Evolutionary conservation across 2,329 filamentous ascomycete species (phyloP).

Genomic region (Cladosporium colombiae): DNA sequence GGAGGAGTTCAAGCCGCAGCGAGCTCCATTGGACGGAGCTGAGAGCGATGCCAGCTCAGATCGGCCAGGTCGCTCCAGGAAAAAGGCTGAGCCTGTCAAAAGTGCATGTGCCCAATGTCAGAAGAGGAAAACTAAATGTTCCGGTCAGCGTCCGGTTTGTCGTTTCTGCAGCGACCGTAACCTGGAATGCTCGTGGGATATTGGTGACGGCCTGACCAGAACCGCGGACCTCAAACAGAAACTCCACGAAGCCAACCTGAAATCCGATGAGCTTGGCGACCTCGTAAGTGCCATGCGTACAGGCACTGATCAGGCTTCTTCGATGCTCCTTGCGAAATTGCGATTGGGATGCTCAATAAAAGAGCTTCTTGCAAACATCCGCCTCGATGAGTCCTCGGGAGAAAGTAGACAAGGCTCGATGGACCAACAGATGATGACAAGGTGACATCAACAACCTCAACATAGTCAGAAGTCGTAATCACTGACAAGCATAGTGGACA

Average conservation of each 20-base stretch:
- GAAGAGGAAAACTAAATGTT: slow-evolving; percentile 20
- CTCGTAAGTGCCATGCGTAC: slow-evolving; percentile 15
- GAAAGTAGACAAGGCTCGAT: background rate
- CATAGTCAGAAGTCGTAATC: background rate
- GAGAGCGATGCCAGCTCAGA: slow-evolving; percentile 18
- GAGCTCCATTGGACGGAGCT: background rate
- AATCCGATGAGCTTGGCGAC: slow-evolving; percentile 8
- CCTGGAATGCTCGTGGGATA: slow-evolving; percentile 19
- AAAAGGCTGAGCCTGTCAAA: slow-evolving; percentile 20
- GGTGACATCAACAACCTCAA: background rate
- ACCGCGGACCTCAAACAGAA: slow-evolving; percentile 17
- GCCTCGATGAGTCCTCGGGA: background rate
- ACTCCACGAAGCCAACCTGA: slow-evolving; percentile 6
- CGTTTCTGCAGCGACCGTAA: slow-evolving; percentile 17
- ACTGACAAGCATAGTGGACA: background rate
- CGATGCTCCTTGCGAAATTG: slow-evolving; percentile 15
- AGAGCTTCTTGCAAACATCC: background rate
- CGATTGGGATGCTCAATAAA: slow-evolving; percentile 7
- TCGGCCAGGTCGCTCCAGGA: background rate
- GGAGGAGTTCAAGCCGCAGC: background rate
- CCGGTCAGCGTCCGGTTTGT: slow-evolving; percentile 17
- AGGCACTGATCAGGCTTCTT: slow-evolving; percentile 13
- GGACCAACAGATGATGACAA: background rate
- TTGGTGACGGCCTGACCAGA: slow-evolving; percentile 17
- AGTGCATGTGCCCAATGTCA: slow-evolving; percentile 21